A percentile compares a stretch with the other conserved stretches of the same genome.
phyloP scores from a whole-genome alignment of 2,329 filamentous ascomycete species.

The Diplodia mutila region DNA sequence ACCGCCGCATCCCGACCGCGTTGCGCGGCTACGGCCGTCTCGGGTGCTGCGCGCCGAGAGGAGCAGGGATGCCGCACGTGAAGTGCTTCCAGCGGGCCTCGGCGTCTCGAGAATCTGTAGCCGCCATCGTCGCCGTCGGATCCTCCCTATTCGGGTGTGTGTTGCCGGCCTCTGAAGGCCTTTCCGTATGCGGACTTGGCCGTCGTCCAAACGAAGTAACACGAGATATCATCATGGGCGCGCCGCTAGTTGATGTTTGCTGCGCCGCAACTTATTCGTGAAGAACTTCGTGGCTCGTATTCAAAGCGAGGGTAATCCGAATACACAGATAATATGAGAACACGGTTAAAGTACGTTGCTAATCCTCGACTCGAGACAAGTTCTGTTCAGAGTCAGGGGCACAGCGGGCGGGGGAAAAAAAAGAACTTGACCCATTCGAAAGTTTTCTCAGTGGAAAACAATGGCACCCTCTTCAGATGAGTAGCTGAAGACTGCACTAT shows the following conservation, averaged over 20 bases:
- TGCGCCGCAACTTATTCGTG: not conserved
- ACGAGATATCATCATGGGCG: not conserved
- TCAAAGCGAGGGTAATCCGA: not conserved
- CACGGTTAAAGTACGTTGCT: not conserved
- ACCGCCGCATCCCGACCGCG: not conserved
- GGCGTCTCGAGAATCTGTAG: not conserved
- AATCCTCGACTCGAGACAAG: not conserved
- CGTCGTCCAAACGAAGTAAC: not conserved
- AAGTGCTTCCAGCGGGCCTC: not conserved
- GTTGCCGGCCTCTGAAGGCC: not conserved
- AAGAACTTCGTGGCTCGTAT: constrained; percentile 2
- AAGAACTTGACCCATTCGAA: no score
- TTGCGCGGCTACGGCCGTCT: constrained; percentile 15
- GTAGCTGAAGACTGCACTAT: no score
- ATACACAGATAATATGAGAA: no score
- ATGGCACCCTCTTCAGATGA: no score
- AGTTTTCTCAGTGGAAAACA: no score
- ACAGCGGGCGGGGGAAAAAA: no score
- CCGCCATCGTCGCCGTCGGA: no score
- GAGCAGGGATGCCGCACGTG: constrained; percentile 13
- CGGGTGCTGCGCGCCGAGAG: constrained; percentile 9
- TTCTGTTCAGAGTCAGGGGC: no score
- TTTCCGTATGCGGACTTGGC: not conserved
- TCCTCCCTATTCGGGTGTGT: not conserved
- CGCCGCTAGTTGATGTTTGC: not conserved